A percentile compares a stretch with the other conserved stretches of the same genome.
Conservation (phyloP, 2,329 filamentous ascomycete genomes). For the Fusarium nanum region DNA sequence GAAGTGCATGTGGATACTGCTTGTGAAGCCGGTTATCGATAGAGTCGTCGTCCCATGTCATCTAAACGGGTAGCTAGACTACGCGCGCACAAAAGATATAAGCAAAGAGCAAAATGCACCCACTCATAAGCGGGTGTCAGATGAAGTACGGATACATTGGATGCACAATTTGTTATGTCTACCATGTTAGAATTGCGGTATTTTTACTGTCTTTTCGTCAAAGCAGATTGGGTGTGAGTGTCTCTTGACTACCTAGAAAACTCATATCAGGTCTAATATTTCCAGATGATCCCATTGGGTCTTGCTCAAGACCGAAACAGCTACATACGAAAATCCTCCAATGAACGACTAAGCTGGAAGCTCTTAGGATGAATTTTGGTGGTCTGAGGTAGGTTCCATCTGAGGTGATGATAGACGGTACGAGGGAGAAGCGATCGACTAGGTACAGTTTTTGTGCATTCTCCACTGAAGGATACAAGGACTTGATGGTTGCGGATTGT, state of each 20-base stretch:
- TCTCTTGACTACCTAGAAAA: conserved; percentile 1
- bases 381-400: conserved; percentile 34
- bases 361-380: conserved; percentile 30
- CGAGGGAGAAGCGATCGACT: conserved; percentile 6
- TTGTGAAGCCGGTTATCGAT: neutral
- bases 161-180: conserved; percentile 6
- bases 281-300: conserved; percentile 28
- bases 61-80: neutral
- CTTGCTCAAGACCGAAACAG: conserved; percentile 20
- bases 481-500: conserved; percentile 20
- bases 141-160: neutral
- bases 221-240: neutral
- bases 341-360: conserved; percentile 17
- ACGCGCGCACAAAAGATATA: neutral
- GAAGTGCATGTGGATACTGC: neutral
- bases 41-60: neutral
- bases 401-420: conserved; percentile 22
- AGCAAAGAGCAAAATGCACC: neutral
- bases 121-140: neutral
- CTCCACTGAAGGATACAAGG: conserved; percentile 22
- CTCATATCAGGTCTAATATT: conserved; percentile 4
- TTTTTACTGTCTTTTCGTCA: neutral
- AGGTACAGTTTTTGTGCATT: conserved; percentile 19
- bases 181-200: neutral
- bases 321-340: conserved; percentile 30